Percentiles rank a stretch among this genome's conserved stretches.
Evolutionary conservation across 2,329 filamentous ascomycete genomes (phyloP).

Genomic region (Phyllosticta citriasiana): DNA sequence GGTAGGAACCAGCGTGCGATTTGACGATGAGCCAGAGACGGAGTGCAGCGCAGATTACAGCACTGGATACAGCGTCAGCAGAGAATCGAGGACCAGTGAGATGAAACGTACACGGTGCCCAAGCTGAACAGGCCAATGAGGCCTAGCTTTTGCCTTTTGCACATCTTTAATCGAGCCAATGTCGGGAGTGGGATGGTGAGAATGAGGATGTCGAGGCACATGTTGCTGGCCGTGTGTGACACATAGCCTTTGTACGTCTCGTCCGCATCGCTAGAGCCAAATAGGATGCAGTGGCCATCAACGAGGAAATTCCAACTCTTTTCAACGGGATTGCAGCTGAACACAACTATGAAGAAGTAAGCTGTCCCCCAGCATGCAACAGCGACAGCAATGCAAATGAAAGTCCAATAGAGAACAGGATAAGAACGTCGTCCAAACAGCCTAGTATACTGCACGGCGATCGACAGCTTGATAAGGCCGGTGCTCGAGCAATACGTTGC

Average conservation of each 20-base stretch:
- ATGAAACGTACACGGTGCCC: slow-evolving; percentile 1
- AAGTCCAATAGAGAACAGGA: slow-evolving; percentile 15
- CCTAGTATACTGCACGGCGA: slow-evolving; percentile 28
- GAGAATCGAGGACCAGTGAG: not conserved
- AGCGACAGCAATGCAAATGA: slow-evolving; percentile 17
- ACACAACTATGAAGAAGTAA: slow-evolving; percentile 23
- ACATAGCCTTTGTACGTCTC: slow-evolving; percentile 22
- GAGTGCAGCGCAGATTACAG: slow-evolving; percentile 4
- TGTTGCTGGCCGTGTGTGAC: slow-evolving; percentile 23
- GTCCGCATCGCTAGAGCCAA: slow-evolving; percentile 23
- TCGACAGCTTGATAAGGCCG: slow-evolving; percentile 27
- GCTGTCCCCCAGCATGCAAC: slow-evolving; percentile 21
- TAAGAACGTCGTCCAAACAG: slow-evolving; percentile 18
- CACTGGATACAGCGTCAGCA: not conserved
- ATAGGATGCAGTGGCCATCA: slow-evolving; percentile 23
- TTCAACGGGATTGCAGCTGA: slow-evolving; percentile 21
- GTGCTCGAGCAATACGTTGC: slow-evolving; percentile 21
- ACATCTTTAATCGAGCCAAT: slow-evolving; percentile 20
- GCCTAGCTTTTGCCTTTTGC: slow-evolving; percentile 21
- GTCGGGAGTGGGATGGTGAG: slow-evolving; percentile 23
- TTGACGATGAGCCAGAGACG: slow-evolving; percentile 8
- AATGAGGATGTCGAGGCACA: slow-evolving; percentile 23
- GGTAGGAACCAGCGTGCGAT: slow-evolving; percentile 3
- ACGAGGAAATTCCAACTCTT: slow-evolving; percentile 22
- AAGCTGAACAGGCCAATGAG: slow-evolving; percentile 17